phyloP scores from a whole-genome alignment of 1,139 yeast species.

The Suhomyces maxii region DNA sequence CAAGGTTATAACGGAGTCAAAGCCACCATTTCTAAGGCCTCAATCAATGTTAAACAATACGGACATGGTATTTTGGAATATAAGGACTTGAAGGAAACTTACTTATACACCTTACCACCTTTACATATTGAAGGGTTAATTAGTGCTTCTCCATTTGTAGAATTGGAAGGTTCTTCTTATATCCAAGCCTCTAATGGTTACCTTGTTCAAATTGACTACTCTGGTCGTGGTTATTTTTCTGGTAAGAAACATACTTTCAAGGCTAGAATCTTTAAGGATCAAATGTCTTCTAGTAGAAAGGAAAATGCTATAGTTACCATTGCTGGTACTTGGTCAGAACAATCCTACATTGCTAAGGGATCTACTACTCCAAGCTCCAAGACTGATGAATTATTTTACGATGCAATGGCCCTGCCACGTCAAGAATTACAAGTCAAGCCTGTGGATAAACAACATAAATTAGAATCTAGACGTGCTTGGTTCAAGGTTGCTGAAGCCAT shows the following conservation, averaged over 20 bases:
- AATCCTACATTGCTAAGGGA: slow-evolving; percentile 54
- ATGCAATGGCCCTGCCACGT: slow-evolving; percentile 55
- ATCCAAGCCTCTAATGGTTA: slow-evolving; percentile 84
- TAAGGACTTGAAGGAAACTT: slow-evolving; percentile 62
- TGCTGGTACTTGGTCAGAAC: slow-evolving; percentile 90
- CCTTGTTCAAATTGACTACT: slow-evolving; percentile 70
- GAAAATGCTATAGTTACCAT: slow-evolving; percentile 74
- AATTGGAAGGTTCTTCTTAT: slow-evolving; percentile 79
- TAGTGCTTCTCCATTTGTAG: slow-evolving; percentile 87
- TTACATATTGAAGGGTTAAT: slow-evolving; percentile 91
- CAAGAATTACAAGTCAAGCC: slow-evolving; percentile 73
- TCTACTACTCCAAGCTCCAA: slow-evolving; percentile 34
- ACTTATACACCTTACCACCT: slow-evolving; percentile 88
- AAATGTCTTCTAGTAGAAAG: slow-evolving; percentile 48
- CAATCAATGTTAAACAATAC: slow-evolving; percentile 81
- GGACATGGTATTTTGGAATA: slow-evolving; percentile 83
- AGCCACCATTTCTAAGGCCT: slow-evolving; percentile 77
- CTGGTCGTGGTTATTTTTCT: slow-evolving; percentile 93
- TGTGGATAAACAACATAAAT: slow-evolving; percentile 66
- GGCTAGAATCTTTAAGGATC: slow-evolving; percentile 69
- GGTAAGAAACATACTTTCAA: slow-evolving; percentile 93
- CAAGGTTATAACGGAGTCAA: slow-evolving; percentile 90
- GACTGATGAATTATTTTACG: slow-evolving; percentile 61
- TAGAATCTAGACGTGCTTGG: slow-evolving; percentile 90
- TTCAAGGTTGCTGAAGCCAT: slow-evolving; percentile 84